Conservation (phyloP, 768 basidiomycete species). For the Filobasidium floriforme region DNA sequence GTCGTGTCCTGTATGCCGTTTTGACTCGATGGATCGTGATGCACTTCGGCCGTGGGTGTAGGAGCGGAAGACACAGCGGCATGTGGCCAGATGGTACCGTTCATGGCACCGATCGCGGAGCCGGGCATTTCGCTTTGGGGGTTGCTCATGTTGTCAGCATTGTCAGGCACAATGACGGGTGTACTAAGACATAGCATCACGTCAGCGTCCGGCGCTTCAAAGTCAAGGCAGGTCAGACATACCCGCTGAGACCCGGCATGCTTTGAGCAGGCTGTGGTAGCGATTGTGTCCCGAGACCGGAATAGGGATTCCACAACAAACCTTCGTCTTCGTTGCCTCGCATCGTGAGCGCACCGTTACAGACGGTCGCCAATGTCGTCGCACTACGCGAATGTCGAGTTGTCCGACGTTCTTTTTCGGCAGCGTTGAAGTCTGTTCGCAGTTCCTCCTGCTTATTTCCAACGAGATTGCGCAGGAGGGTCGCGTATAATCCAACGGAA, state of each 20-base stretch:
- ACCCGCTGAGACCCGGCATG: constrained; percentile 1
- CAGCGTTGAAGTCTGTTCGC: constrained; percentile 4
- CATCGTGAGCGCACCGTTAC: constrained; percentile 4
- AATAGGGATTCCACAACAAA: neutral
- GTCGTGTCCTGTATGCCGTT: neutral
- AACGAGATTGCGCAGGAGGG: constrained; percentile 15
- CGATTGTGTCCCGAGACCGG: neutral
- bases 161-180: neutral
- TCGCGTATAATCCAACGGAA: constrained; percentile 81
- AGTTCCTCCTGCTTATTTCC: constrained; percentile 49
- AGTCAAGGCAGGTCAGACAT: neutral
- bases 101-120: neutral
- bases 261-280: neutral
- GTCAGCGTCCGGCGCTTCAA: neutral
- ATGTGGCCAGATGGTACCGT: constrained; percentile 17
- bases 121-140: constrained; percentile 1
- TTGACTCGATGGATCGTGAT: neutral
- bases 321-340: constrained; percentile 1
- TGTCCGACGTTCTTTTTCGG: neutral
- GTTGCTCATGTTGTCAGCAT: neutral
- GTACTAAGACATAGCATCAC: neutral
- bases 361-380: neutral
- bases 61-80: constrained; percentile 10
- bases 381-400: constrained; percentile 6
- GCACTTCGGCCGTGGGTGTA: neutral